Evolutionary conservation across 106 monocot genomes (phyloP), one percentile per base, ranked within the genome.

Genomic region (Phalaenopsis aphrodite): DNA sequence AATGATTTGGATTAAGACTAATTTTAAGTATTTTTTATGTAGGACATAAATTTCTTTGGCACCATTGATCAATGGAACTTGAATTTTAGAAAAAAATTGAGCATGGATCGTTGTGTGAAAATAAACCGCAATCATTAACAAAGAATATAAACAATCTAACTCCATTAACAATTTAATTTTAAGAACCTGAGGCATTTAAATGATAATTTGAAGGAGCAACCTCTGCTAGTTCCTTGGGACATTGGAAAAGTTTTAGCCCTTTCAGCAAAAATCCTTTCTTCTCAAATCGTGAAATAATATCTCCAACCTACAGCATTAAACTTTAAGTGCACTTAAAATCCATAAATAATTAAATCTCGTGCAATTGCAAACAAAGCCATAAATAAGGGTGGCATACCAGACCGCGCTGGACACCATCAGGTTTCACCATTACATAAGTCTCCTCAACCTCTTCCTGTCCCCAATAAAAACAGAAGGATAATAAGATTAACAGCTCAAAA

Each of bases 231-330:
- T 94, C 98, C 84, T 89, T 89, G 71, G 94, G 89, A 74, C 98
- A 98, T 64, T 93, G 86, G 69, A 94, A 94, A 76, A 98, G 88
- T 79, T 98, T 98, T 85, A 98, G 76, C 14, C 98, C 98, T 88
- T 98, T 94, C 75, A 98, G 83, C 87, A 89, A 75, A 80, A 98
- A 94, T 6, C 98, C 98, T 64, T 98, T 98, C 85, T 91, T 98
- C 91, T 98, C 94, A 64, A 94, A 98, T 41, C 98, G 86, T 75
- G 98, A 92, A 78, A 98, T 92, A 64, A 98, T 98, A 79, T 98
- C 98, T 61, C 97, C 97, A 83, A 97, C 90, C 97, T 97, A 84
- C 38, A 49, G 17, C 30, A 68, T 24, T 49, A 5, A 69, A 72
- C 37, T 65, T 41, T 30, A 86, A 49, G 45, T 5, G 1, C 14